Evolutionary conservation across 352 stramenopile genomes (phyloP), one percentile per base, ranked within the genome.

Genomic region (Pythium volutum): DNA sequence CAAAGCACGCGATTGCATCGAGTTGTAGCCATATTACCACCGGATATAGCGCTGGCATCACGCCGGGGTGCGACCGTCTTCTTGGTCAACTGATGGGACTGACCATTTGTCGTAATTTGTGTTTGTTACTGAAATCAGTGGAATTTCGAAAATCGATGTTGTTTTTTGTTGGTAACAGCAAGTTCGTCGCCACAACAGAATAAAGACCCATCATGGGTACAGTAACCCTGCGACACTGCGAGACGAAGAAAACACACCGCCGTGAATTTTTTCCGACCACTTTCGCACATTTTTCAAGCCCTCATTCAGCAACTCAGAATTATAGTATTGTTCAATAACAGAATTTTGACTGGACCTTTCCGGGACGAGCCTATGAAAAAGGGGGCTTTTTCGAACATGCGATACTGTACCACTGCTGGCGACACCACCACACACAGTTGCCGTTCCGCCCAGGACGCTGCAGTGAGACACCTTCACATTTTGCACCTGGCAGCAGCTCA

Each of bases 301-400:
- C 31, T 36, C 14, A 36, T 36, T 11, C 0, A 36, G 14, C 31
- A 36, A 36, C 31, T 42, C 6, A n/a, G n/a, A 5, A 5, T n/a
- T 42, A 42, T 42, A 18, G 16, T 20, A 6, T 49, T 49, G 8
- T 29, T 49, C 42, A 27, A 49, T 22, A 34, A 49, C 10, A 11
- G 36, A 31, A 9, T 9, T 54, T 33, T 47, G 38, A 34, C 22
- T 52, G 54, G 56, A 63, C 56, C 26, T 63, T 63, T 63, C 56
- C 34, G 38, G 36, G 46, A 50, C 34, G 22, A 56, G 36, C 16
- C 20, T 16, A 55, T 49, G 55, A 62, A 62, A 62, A 53, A 38
- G 11, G 23, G 20, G 43, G 12, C 29, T 31, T 18, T 23, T 29
- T 26, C 56, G 45, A 49, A 29, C 45, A 63, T 63, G 34, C 46